Percentiles rank a stretch among this genome's conserved stretches.
Evolutionary conservation across 768 basidiomycete species (phyloP).

Genomic region (Agaricus blazei): DNA sequence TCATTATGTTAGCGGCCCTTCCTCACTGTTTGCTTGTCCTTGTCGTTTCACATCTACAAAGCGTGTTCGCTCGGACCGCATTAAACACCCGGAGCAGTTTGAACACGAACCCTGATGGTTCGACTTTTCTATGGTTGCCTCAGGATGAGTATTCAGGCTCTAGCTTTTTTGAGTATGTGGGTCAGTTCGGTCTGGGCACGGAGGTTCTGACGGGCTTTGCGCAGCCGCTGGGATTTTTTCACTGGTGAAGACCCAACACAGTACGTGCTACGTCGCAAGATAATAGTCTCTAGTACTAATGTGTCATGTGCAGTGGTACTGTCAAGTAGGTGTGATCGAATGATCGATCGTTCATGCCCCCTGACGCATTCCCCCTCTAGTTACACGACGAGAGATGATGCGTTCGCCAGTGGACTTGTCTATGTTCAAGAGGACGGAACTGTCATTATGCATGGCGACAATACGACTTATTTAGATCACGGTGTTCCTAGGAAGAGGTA

Average conservation of each 20-base stretch:
- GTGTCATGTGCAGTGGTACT: slow-evolving; percentile 44
- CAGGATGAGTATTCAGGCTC: slow-evolving; percentile 63
- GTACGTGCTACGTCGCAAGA: slow-evolving; percentile 28
- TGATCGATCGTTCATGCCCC: not conserved
- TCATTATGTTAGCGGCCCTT: not conserved
- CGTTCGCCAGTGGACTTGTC: slow-evolving; percentile 48
- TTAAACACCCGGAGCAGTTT: slow-evolving; percentile 21
- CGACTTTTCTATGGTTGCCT: slow-evolving; percentile 59
- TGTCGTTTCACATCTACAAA: slow-evolving; percentile 3
- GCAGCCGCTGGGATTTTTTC: slow-evolving; percentile 57
- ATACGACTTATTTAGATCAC: slow-evolving; percentile 47
- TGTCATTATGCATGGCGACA: slow-evolving; percentile 75
- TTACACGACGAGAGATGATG: slow-evolving; percentile 53
- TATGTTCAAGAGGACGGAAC: slow-evolving; percentile 52
- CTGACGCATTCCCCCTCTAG: slow-evolving; percentile 26
- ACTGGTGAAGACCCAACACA: slow-evolving; percentile 61
- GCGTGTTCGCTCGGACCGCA: not conserved
- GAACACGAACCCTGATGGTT: slow-evolving; percentile 39
- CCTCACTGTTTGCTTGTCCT: slow-evolving; percentile 9
- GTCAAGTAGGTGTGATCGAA: slow-evolving; percentile 50
- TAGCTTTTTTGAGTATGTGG: slow-evolving; percentile 64
- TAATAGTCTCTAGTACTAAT: slow-evolving; percentile 2
- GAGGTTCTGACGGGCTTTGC: slow-evolving; percentile 1
- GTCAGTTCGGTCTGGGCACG: not conserved
- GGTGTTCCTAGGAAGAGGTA: slow-evolving; percentile 63